phyloP scores from a whole-genome alignment of 2,329 filamentous ascomycete genomes.

The Chaetomium sp. region DNA sequence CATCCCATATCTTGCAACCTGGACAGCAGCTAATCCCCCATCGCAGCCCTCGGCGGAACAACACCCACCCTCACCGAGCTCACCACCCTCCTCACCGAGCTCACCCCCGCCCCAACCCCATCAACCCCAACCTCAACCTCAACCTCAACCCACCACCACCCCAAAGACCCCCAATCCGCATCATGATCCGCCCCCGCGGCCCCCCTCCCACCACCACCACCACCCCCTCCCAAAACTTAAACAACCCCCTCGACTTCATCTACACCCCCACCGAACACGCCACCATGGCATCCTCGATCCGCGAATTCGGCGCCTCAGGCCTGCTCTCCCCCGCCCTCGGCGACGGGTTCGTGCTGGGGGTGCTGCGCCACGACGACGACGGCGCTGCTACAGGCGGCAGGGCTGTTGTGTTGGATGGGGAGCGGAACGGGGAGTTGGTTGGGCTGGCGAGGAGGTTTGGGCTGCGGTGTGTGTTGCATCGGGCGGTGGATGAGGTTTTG shows the following conservation, averaged over 20 bases:
- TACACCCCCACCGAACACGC: constrained; percentile 50
- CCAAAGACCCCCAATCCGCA: constrained; percentile 44
- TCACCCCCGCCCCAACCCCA: neutral
- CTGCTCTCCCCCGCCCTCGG: constrained; percentile 46
- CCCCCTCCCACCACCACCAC: constrained; percentile 33
- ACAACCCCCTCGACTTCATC: constrained; percentile 48
- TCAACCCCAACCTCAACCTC: constrained; percentile 37
- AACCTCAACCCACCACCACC: neutral
- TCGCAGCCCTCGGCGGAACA: constrained; percentile 47
- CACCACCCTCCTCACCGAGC: constrained; percentile 31
- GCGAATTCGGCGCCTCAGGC: constrained; percentile 42
- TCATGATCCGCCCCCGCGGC: constrained; percentile 59
- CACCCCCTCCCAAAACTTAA: neutral
- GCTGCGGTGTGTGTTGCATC: constrained; percentile 53
- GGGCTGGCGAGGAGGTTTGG: constrained; percentile 38
- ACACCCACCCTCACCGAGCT: constrained; percentile 52
- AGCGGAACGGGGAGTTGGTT: constrained; percentile 47
- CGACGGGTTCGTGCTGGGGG: constrained; percentile 61
- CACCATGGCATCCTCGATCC: constrained; percentile 48
- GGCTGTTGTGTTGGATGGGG: constrained; percentile 42
- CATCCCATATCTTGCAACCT: neutral
- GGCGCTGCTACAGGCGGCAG: too few relatives aligned
- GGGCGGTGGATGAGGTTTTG: constrained; percentile 57
- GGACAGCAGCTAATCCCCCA: neutral
- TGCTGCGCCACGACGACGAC: constrained; percentile 38